Percentiles rank a stretch among this genome's conserved stretches.
These are phyloP conservation scores for Mortierella sp. DNA, from an alignment of 371 early-diverging fungal genomes.

Conservation along the genomic window DNA sequence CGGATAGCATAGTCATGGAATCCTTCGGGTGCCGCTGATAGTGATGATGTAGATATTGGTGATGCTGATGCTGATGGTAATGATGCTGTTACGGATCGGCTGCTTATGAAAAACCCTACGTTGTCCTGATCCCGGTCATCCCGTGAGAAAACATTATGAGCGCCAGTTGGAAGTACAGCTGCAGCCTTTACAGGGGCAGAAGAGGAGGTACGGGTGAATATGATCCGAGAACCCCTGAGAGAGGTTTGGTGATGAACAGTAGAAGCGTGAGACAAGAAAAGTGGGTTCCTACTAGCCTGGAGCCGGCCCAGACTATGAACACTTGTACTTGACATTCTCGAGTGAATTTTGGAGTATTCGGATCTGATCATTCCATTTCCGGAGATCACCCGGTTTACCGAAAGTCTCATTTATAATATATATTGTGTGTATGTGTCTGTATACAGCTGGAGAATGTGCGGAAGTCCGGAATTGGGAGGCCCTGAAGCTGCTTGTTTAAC, in stretches of 20 bases:
- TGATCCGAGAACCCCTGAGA: constrained; percentile 38
- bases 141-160: constrained; percentile 17
- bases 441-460: not conserved
- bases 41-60: constrained; percentile 14
- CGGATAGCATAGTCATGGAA: constrained; percentile 48
- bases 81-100: constrained; percentile 6
- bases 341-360: constrained; percentile 20
- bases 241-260: constrained; percentile 1
- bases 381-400: constrained; percentile 37
- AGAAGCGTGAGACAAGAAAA: not conserved
- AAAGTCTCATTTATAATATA: constrained; percentile 4
- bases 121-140: constrained; percentile 27
- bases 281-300: constrained; percentile 3
- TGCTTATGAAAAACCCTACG: constrained; percentile 29
- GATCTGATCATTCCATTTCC: constrained; percentile 51
- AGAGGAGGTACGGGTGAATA: constrained; percentile 40
- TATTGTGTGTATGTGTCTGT: no score
- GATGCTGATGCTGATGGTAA: constrained; percentile 11
- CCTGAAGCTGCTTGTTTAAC: not conserved
- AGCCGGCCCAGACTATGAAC: constrained; percentile 16
- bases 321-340: constrained; percentile 31
- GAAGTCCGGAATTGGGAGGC: not conserved
- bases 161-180: constrained; percentile 27
- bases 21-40: constrained; percentile 26
- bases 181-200: constrained; percentile 27